Evolutionary conservation across 2,329 filamentous ascomycete genomes (phyloP).

Genomic region (Hypocrella siamensis): DNA sequence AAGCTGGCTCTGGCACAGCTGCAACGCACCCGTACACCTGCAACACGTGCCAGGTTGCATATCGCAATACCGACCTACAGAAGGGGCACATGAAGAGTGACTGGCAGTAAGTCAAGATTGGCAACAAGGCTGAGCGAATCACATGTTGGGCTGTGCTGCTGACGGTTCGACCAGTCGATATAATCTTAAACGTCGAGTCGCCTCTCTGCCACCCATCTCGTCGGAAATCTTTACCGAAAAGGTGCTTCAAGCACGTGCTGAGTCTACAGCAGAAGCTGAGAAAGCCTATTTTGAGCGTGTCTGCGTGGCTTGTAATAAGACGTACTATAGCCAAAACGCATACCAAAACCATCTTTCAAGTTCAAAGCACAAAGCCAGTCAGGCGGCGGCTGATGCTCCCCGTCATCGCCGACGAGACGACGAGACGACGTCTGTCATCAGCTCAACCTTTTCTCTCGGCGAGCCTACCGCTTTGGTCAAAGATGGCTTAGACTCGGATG

Average conservation of each 20-base stretch:
- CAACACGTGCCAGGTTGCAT: slow-evolving; percentile 96
- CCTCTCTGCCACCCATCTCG: slow-evolving; percentile 75
- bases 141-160: too few species aligned
- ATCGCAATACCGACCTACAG: slow-evolving; percentile 84
- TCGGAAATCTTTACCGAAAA: slow-evolving; percentile 93
- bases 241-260: slow-evolving; percentile 78
- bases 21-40: slow-evolving; percentile 82
- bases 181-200: slow-evolving; percentile 89
- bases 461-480: slow-evolving; percentile 46
- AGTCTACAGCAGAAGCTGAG: slow-evolving; percentile 68
- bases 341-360: slow-evolving; percentile 85
- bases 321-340: slow-evolving; percentile 92
- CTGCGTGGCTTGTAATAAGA: slow-evolving; percentile 74
- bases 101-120: slow-evolving; percentile 97
- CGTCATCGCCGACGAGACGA: slow-evolving; percentile 34
- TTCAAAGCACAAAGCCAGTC: slow-evolving; percentile 61
- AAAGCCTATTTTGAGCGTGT: slow-evolving; percentile 77
- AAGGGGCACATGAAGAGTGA: slow-evolving; percentile 95
- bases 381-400: slow-evolving; percentile 26
- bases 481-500: slow-evolving; percentile 45
- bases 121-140: too few species aligned
- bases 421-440: slow-evolving; percentile 68
- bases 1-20: slow-evolving; percentile 16
- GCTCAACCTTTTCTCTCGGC: slow-evolving; percentile 81
- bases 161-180: slow-evolving; percentile 47